Evolutionary conservation across 2,329 filamentous ascomycete species (phyloP).

Genomic region (Calonectria naviculata): DNA sequence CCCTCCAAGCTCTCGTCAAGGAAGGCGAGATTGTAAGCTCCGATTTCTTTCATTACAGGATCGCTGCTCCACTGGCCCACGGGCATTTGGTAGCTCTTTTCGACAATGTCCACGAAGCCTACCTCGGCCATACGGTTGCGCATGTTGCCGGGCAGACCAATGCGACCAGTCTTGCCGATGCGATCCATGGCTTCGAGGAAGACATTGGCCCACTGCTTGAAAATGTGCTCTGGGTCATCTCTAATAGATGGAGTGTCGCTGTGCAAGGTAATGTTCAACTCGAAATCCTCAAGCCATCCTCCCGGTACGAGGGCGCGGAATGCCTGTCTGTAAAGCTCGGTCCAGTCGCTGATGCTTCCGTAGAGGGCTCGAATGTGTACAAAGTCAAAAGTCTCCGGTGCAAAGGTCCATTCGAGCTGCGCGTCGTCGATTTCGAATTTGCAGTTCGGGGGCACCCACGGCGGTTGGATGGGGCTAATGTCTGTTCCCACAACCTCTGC

Average conservation of each 20-base stretch:
- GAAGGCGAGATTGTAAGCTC: conserved; percentile 23
- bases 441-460: conserved; percentile 9
- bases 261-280: conserved; percentile 29
- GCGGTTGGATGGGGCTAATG: not conserved
- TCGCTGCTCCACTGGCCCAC: conserved; percentile 32
- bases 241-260: conserved; percentile 28
- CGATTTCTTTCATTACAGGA: conserved; percentile 28
- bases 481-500: conserved; percentile 10
- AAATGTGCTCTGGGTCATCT: conserved; percentile 29
- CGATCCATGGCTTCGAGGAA: conserved; percentile 29
- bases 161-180: conserved; percentile 23
- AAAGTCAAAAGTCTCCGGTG: not conserved
- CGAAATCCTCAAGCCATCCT: conserved; percentile 32
- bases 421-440: conserved; percentile 12
- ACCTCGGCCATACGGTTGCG: conserved; percentile 24
- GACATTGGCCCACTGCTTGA: conserved; percentile 28
- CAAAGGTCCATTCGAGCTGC: conserved; percentile 9
- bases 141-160: conserved; percentile 23
- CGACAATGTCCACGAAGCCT: conserved; percentile 29
- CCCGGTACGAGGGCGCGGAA: conserved; percentile 14
- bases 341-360: conserved; percentile 17
- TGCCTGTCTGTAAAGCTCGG: conserved; percentile 8
- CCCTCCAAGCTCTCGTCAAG: conserved; percentile 28
- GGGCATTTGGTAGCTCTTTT: conserved; percentile 27
- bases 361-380: conserved; percentile 16